Evolutionary conservation across 805 yeast genomes (phyloP).

Genomic region (Sungouiozyma ichnusensis): DNA sequence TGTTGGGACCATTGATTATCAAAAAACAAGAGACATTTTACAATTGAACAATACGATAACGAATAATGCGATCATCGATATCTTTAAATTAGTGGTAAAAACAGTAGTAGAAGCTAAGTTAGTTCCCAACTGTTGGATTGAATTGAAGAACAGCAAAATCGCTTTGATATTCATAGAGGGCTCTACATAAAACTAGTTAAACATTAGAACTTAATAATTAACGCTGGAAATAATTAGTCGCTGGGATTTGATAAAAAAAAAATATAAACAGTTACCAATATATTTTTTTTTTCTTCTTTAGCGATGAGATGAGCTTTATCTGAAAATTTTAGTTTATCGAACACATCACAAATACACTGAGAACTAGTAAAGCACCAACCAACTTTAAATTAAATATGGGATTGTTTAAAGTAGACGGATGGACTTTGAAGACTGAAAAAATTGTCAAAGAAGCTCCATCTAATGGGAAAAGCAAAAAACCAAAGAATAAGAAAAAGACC

Average conservation of each 20-base stretch:
- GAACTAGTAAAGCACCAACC: too few species aligned
- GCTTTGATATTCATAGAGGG: constrained; percentile 12
- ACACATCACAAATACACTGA: too few species aligned
- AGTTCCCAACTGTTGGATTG: constrained; percentile 15
- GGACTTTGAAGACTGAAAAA: constrained; percentile 52
- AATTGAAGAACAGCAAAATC: constrained; percentile 6
- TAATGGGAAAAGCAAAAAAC: constrained; percentile 6
- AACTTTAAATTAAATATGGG: constrained; percentile 43
- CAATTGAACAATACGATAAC: constrained; percentile 5
- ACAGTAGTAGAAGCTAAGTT: not conserved
- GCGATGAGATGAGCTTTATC: not conserved
- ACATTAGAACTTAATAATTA: too few species aligned
- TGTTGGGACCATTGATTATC: constrained; percentile 8
- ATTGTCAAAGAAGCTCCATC: constrained; percentile 38
- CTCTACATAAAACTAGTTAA: not conserved
- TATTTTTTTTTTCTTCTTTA: too few species aligned
- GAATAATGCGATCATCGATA: constrained; percentile 1
- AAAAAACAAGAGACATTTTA: constrained; percentile 4
- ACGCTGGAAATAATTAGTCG: too few species aligned
- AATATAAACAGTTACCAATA: too few species aligned
- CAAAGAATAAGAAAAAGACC: constrained; percentile 2
- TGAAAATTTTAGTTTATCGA: not conserved
- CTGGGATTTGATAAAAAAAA: too few species aligned
- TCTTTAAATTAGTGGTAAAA: not conserved
- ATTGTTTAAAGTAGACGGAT: constrained; percentile 70